A percentile compares a stretch with the other conserved stretches of the same genome.
Conservation (phyloP, 371 early-diverging fungal genomes). For the Mortierella sp. region DNA sequence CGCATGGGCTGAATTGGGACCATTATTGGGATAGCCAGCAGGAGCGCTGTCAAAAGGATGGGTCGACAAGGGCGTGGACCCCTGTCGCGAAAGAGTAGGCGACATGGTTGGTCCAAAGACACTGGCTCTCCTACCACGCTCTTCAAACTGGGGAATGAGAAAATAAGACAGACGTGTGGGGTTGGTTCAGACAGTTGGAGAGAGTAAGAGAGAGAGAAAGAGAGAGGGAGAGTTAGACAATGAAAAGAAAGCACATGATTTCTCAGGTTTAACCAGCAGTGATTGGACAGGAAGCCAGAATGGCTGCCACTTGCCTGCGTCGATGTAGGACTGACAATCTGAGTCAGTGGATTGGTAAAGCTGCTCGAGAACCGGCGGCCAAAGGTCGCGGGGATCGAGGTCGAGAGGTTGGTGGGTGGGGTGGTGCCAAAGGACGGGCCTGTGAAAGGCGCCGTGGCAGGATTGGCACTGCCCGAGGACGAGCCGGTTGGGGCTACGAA, state of each 20-base stretch:
- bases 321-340: background rate
- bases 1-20: background rate
- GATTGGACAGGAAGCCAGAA: background rate
- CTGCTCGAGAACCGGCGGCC: constrained; percentile 25
- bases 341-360: constrained; percentile 38
- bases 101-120: constrained; percentile 24
- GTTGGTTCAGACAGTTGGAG: too few relatives aligned
- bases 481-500: constrained; percentile 1
- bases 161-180: too few relatives aligned
- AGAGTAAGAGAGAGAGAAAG: too few relatives aligned
- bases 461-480: too few relatives aligned
- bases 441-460: too few relatives aligned
- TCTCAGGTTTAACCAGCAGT: too few relatives aligned
- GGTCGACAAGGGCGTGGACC: too few relatives aligned
- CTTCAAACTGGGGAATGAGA: constrained; percentile 1
- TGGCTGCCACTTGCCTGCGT: constrained; percentile 7
- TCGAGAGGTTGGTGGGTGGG: constrained; percentile 25
- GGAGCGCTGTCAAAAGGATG: background rate
- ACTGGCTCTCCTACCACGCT: constrained; percentile 24
- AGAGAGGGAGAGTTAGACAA: too few relatives aligned
- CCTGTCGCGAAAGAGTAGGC: constrained; percentile 10
- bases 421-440: constrained; percentile 9
- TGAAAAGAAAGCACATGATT: too few relatives aligned
- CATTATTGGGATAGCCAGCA: background rate
- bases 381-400: constrained; percentile 20